phyloP scores from a whole-genome alignment of 2,329 filamentous ascomycete genomes.

The Aspergillus sp. region DNA sequence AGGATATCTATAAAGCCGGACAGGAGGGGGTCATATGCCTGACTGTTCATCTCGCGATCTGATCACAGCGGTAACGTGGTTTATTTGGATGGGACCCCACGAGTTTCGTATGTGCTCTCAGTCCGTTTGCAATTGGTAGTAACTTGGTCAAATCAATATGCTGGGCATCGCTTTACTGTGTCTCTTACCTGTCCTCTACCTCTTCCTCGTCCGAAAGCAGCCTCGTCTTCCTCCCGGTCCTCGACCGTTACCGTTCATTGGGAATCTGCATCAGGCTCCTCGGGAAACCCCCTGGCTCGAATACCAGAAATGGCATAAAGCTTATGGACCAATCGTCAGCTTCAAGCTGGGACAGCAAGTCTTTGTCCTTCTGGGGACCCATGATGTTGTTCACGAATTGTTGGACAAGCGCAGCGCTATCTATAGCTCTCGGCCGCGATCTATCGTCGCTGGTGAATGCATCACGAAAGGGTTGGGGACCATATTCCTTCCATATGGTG shows the following conservation, averaged over 20 bases:
- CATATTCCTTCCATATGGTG: constrained; percentile 37
- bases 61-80: no score
- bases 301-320: constrained; percentile 24
- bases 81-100: no score
- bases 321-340: constrained; percentile 29
- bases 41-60: background rate
- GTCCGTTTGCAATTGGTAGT: no score
- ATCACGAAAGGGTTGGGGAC: constrained; percentile 35
- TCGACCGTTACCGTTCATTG: constrained; percentile 22
- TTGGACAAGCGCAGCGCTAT: constrained; percentile 47
- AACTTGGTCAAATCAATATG: background rate
- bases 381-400: constrained; percentile 46
- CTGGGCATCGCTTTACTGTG: background rate
- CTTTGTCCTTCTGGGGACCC: constrained; percentile 39
- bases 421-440: constrained; percentile 45
- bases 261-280: constrained; percentile 26
- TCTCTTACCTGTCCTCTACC: background rate
- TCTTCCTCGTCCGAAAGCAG: background rate
- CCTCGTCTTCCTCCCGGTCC: constrained; percentile 20
- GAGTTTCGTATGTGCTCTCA: no score
- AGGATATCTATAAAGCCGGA: no score
- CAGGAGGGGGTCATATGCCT: background rate
- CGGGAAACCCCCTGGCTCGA: constrained; percentile 15
- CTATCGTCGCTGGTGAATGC: constrained; percentile 41
- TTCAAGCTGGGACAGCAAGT: constrained; percentile 23